Conservation (phyloP, 768 basidiomycete genomes). For the Leccinum barrowsii region DNA sequence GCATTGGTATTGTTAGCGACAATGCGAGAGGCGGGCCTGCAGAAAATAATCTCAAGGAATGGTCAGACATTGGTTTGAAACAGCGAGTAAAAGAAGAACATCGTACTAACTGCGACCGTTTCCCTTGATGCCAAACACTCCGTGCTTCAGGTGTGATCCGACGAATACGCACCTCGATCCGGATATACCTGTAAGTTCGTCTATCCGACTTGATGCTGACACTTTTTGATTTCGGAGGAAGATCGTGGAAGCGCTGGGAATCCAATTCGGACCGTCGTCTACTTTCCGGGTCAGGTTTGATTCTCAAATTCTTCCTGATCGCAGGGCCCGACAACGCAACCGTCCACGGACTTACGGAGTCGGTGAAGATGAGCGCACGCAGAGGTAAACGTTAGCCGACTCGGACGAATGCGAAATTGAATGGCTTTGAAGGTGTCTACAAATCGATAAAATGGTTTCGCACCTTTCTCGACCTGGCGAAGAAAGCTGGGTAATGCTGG, state of each 20-base stretch:
- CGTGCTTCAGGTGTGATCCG: conserved; percentile 21
- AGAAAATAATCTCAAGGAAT: conserved; percentile 28
- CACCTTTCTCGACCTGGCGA: conserved; percentile 33
- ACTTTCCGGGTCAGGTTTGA: conserved; percentile 34
- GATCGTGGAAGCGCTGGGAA: conserved; percentile 40
- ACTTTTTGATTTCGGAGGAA: conserved; percentile 2
- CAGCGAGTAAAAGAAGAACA: conserved; percentile 16
- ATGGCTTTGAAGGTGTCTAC: conserved; percentile 27
- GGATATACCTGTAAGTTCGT: conserved; percentile 26
- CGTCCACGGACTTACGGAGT: conserved; percentile 32
- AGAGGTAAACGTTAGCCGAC: background rate
- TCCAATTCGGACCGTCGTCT: conserved; percentile 42
- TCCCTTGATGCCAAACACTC: background rate
- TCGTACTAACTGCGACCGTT: background rate
- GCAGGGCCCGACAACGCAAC: background rate
- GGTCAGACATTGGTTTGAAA: conserved; percentile 37
- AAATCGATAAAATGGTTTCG: conserved; percentile 38
- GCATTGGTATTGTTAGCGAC: conserved; percentile 39
- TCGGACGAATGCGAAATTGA: background rate
- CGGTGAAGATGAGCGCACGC: conserved; percentile 32
- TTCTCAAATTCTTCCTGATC: background rate
- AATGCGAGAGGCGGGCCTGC: conserved; percentile 38
- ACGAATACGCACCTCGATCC: conserved; percentile 33
- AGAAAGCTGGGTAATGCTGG: conserved; percentile 33
- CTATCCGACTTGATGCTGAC: background rate